A percentile compares a stretch with the other conserved stretches of the same genome.
Conservation (phyloP, 495 filamentous ascomycete genomes). For the Rhypophila decipiens region DNA sequence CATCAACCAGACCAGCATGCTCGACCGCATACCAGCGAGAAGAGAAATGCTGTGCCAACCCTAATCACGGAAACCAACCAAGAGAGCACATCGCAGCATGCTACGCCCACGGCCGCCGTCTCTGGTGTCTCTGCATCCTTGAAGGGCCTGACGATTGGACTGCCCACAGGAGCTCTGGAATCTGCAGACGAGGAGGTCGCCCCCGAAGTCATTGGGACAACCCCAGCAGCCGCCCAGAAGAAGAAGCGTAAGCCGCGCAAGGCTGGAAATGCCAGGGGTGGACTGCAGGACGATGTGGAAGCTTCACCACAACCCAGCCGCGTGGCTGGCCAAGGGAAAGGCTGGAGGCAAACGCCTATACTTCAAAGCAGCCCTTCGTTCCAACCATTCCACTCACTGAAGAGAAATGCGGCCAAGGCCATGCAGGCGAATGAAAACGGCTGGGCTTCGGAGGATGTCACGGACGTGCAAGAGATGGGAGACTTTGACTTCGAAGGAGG, state of each 20-base stretch:
- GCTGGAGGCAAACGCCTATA: constrained; percentile 81
- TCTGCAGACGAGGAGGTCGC: constrained; percentile 18
- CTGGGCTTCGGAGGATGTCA: constrained; percentile 95
- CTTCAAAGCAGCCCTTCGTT: constrained; percentile 54
- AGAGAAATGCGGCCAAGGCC: constrained; percentile 46
- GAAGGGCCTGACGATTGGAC: constrained; percentile 12
- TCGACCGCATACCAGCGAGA: constrained; percentile 31
- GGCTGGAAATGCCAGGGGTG: constrained; percentile 6
- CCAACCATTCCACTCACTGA: constrained; percentile 51
- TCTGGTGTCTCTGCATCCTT: constrained; percentile 10
- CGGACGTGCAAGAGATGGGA: constrained; percentile 89
- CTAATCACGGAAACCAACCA: constrained; percentile 2
- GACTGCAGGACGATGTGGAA: constrained; percentile 14
- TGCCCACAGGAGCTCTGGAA: constrained; percentile 1
- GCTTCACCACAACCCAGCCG: constrained; percentile 16
- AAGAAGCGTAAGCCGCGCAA: constrained; percentile 21
- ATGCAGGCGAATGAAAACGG: constrained; percentile 64
- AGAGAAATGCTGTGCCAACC: constrained; percentile 22
- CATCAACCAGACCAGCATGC: constrained; percentile 12
- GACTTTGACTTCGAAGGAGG: constrained; percentile 91
- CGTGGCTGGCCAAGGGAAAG: constrained; percentile 46
- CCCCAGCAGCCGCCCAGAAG: constrained; percentile 16
- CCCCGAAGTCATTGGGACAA: constrained; percentile 1
- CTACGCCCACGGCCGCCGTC: constrained; percentile 8
- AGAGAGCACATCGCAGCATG: constrained; percentile 1